A percentile compares a stretch with the other conserved stretches of the same genome.
phyloP scores from a whole-genome alignment of 1,139 yeast genomes.

The Diutina catenulata region DNA sequence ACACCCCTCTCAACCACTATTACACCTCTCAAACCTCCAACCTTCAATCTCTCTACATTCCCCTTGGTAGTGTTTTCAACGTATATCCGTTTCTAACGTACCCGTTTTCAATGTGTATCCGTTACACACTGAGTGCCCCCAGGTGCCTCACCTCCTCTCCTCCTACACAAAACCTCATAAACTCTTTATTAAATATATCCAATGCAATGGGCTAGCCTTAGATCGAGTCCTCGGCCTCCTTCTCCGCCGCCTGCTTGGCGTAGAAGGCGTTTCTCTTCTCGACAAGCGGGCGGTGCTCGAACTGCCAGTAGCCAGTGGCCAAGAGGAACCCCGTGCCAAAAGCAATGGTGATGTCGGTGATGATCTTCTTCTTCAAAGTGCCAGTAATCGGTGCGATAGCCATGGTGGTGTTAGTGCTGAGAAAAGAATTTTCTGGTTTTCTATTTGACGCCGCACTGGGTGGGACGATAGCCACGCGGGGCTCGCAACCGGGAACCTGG shows the following conservation, averaged over 20 bases:
- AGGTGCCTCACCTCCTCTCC: background rate
- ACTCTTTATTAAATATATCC: background rate
- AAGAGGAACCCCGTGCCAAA: slow-evolving; percentile 31
- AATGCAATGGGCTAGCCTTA: background rate
- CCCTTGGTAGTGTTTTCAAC: too few species aligned
- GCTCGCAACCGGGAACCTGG: too few species aligned
- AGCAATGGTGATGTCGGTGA: slow-evolving; percentile 70
- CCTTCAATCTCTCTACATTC: too few species aligned
- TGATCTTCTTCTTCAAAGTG: slow-evolving; percentile 68
- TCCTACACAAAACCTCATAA: background rate
- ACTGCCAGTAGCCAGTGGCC: slow-evolving; percentile 59
- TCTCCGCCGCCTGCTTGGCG: slow-evolving; percentile 60
- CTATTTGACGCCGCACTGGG: background rate
- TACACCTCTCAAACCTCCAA: too few species aligned
- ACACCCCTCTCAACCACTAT: too few species aligned
- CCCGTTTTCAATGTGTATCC: too few species aligned
- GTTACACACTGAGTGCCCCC: too few species aligned
- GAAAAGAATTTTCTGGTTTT: too few species aligned
- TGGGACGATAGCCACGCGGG: too few species aligned
- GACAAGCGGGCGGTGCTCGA: slow-evolving; percentile 65
- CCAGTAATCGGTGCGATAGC: slow-evolving; percentile 90
- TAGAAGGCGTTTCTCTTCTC: slow-evolving; percentile 78
- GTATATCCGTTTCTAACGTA: too few species aligned
- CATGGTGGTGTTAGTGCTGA: slow-evolving; percentile 19
- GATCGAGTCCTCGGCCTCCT: slow-evolving; percentile 46